These are phyloP conservation scores for Sclerotinia sclerotiorum DNA, from an alignment of 2,329 filamentous ascomycete genomes.

Conservation along the genomic window DNA sequence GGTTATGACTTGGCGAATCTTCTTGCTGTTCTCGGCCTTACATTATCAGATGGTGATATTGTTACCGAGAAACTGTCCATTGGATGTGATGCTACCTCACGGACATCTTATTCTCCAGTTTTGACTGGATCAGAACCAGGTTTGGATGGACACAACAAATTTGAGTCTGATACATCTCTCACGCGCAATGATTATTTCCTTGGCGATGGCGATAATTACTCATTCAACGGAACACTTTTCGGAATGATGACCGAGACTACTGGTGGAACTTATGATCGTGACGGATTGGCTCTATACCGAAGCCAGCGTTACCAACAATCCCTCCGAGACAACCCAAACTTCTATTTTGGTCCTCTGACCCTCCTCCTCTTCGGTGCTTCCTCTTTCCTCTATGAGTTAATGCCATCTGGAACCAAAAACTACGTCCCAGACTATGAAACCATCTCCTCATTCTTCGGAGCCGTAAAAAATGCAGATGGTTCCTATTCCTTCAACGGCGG, in stretches of 20 bases:
- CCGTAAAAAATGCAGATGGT: conserved; percentile 3
- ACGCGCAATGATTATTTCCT: conserved; percentile 50
- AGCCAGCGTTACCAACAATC: conserved; percentile 40
- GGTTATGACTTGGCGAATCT: conserved; percentile 30
- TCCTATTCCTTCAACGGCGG: conserved; percentile 6
- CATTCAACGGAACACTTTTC: conserved; percentile 40
- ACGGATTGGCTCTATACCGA: conserved; percentile 33
- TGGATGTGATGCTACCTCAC: conserved; percentile 37
- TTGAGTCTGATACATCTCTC: conserved; percentile 52
- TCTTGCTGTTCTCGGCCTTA: conserved; percentile 22
- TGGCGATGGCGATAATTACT: conserved; percentile 26
- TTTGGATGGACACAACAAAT: conserved; percentile 47
- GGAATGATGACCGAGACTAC: conserved; percentile 34
- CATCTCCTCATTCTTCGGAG: conserved; percentile 9
- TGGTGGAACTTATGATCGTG: conserved; percentile 42
- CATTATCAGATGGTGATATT: conserved; percentile 32
- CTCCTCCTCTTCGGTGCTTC: neutral
- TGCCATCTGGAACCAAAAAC: conserved; percentile 5
- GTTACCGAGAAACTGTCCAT: conserved; percentile 34
- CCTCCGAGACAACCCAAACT: conserved; percentile 32
- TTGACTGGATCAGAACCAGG: conserved; percentile 33
- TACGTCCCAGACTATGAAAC: conserved; percentile 2
- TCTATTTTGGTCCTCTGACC: conserved; percentile 33
- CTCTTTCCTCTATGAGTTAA: conserved; percentile 12
- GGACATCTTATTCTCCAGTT: conserved; percentile 34